Evolutionary conservation across 164 flowering plant species (phyloP).

Genomic region (Stephania japonica): DNA sequence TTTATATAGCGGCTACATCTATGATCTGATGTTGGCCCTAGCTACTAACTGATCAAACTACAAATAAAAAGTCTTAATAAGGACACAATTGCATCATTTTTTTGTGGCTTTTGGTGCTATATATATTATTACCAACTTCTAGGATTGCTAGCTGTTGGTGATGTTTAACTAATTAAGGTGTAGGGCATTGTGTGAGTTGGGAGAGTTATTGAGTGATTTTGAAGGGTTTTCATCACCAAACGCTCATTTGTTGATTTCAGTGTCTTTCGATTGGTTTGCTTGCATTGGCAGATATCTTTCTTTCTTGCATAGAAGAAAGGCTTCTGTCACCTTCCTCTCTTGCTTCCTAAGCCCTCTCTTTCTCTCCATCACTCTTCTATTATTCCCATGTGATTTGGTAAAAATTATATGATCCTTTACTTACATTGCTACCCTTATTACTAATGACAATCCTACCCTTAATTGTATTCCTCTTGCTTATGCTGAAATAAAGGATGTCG

Average conservation of each 20-base stretch:
- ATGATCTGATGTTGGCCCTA: too few species aligned
- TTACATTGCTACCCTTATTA: neutral
- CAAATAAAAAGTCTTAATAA: too few species aligned
- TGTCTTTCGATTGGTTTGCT: conserved; percentile 31
- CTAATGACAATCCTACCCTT: too few species aligned
- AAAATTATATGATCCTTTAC: neutral
- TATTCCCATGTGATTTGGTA: conserved; percentile 3
- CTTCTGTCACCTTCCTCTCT: conserved; percentile 46
- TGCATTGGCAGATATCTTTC: conserved; percentile 31
- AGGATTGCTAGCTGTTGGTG: neutral
- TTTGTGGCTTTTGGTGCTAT: conserved; percentile 9
- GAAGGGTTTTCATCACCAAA: conserved; percentile 29
- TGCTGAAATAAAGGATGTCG: too few species aligned
- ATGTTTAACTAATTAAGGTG: neutral
- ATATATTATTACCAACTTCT: neutral
- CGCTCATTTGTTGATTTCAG: conserved; percentile 18
- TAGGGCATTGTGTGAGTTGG: neutral
- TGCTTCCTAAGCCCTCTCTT: conserved; percentile 25
- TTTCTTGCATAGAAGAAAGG: conserved; percentile 23
- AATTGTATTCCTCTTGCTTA: too few species aligned
- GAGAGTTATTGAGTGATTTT: conserved; percentile 20
- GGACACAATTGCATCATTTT: neutral
- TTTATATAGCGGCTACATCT: too few species aligned
- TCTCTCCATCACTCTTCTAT: neutral
- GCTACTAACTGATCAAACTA: too few species aligned